phyloP scores from a whole-genome alignment of 129 eudicot genomes.

The Chrysanthemum makinoi region DNA sequence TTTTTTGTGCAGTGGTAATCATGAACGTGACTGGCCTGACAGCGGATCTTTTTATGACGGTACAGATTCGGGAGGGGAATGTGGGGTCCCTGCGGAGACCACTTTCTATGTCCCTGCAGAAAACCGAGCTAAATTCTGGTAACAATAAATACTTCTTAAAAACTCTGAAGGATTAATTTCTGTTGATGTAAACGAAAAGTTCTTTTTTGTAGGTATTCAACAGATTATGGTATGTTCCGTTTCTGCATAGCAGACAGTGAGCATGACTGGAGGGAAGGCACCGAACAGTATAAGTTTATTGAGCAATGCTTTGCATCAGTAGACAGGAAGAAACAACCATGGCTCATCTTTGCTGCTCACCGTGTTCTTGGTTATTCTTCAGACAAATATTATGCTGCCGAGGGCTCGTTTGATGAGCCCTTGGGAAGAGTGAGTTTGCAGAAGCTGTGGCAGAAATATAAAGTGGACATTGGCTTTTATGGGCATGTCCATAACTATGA shows the following conservation, averaged over 20 bases:
- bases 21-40: conserved; percentile 79
- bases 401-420: conserved; percentile 78
- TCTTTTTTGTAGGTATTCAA: conserved; percentile 50
- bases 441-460: conserved; percentile 77
- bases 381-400: conserved; percentile 42
- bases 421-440: conserved; percentile 70
- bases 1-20: conserved; percentile 58
- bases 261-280: conserved; percentile 90
- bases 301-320: conserved; percentile 69
- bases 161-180: no score
- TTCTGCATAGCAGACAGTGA: conserved; percentile 78
- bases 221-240: conserved; percentile 79
- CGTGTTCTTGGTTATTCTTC: conserved; percentile 81
- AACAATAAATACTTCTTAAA: conserved; percentile 3
- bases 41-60: conserved; percentile 64
- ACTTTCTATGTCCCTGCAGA: conserved; percentile 76
- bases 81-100: conserved; percentile 79
- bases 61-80: conserved; percentile 80
- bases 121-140: conserved; percentile 87
- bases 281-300: conserved; percentile 69
- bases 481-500: conserved; percentile 82
- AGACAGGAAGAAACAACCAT: conserved; percentile 74
- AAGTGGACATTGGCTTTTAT: conserved; percentile 69
- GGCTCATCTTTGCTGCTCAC: conserved; percentile 72
- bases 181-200: background rate